These are phyloP conservation scores for Fusarium sp. DNA, from an alignment of 2,329 filamentous ascomycete genomes.

Conservation along the genomic window DNA sequence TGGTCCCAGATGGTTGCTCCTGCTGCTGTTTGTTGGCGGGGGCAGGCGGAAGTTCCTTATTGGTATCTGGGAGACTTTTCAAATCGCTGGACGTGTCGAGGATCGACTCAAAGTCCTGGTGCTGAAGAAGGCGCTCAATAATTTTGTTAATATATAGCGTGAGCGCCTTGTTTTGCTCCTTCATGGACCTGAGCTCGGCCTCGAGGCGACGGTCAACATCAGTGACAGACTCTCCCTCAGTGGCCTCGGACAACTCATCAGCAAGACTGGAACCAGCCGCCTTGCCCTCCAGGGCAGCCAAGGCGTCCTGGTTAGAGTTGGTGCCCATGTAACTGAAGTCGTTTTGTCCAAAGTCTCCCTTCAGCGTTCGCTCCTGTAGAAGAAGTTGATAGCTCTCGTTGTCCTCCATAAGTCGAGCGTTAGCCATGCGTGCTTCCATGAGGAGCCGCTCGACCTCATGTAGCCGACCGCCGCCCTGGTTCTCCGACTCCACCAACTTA, in stretches of 20 bases:
- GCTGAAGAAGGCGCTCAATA: constrained; percentile 91
- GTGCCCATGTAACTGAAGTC: constrained; percentile 78
- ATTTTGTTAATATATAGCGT: constrained; percentile 99
- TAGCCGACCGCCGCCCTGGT: constrained; percentile 86
- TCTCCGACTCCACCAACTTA: constrained; percentile 93
- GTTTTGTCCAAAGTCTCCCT: constrained; percentile 87
- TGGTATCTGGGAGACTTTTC: constrained; percentile 61
- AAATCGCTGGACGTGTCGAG: constrained; percentile 80
- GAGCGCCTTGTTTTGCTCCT: constrained; percentile 96
- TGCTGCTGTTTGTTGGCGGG: constrained; percentile 53
- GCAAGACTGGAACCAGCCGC: constrained; percentile 72
- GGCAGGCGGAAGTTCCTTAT: constrained; percentile 88
- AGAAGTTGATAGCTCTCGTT: constrained; percentile 98
- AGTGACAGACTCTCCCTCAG: constrained; percentile 65
- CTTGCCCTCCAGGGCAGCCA: constrained; percentile 72
- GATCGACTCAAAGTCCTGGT: constrained; percentile 95
- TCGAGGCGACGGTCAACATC: constrained; percentile 77
- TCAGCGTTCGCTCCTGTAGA: constrained; percentile 93
- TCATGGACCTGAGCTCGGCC: constrained; percentile 79
- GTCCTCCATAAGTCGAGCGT: constrained; percentile 96
- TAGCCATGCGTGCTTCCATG: constrained; percentile 93
- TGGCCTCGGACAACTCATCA: constrained; percentile 83
- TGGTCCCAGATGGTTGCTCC: constrained; percentile 56
- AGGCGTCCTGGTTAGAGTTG: constrained; percentile 71
- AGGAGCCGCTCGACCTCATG: constrained; percentile 91